Evolutionary conservation across 257 asterid genomes (phyloP), one percentile per base, ranked within the genome.

Genomic region (Jacaranda copaia): DNA sequence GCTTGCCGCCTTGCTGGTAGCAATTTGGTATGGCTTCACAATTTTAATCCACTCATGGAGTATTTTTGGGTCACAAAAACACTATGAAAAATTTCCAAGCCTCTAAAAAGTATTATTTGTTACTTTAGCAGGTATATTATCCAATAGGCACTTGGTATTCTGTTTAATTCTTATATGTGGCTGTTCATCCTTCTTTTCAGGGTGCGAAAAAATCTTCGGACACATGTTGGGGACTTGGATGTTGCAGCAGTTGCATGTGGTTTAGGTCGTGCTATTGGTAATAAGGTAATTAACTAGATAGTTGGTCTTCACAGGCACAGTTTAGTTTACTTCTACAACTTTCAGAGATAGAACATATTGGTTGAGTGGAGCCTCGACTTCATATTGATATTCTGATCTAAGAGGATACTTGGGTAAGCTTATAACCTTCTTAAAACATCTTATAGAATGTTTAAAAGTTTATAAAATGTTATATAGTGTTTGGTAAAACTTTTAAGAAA

Each of bases 201-300:
- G 98, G 97, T 94, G 77, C 88, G 97, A 76, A 94, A 89, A 82
- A 40, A 85, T 49, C 85, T 90, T 43, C 81, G 98, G 79, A 83
- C 82, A 48, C 93, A 92, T 61, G 94, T 87, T 18, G 98, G 98
- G 57, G 98, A 94, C 82, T 90, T 94, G 77, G 98, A 94, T 62
- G 94, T 91, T 79, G 97, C 74, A 40, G 98, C 98, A 36, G 98
- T 94, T 1, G 97, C 97, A 0, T 94, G 98, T 83, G 98, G 98
- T 70, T 86, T 92, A 72, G 98, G 98, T 43, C 98, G 93, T 68
- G 98, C 98, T n/a, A 90, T 94, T 58, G 98, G 98, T 81, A 94
- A 94, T 68, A 94, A 94, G 97, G 98, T 88, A 87, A 79, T 13
- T 12, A 20, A 62, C 65, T 60, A 52, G 56, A 4, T 42, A 86